These are phyloP conservation scores for Neopestalotiopsis sp. DNA, from an alignment of 2,329 filamentous ascomycete species.

Conservation along the genomic window DNA sequence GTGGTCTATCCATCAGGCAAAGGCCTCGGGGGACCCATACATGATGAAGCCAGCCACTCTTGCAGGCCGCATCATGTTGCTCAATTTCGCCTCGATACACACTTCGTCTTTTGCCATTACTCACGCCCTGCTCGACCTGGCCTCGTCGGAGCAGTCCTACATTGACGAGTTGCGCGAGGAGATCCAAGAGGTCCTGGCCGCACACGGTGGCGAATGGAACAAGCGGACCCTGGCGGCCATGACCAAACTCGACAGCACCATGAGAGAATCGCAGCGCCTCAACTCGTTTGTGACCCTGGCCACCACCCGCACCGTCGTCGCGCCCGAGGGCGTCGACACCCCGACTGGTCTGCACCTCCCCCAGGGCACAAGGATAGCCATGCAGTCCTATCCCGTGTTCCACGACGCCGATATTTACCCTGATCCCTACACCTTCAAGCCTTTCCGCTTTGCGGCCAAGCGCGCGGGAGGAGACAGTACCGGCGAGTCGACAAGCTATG, in stretches of 20 bases:
- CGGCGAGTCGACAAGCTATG: slow-evolving; percentile 18
- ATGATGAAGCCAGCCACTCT: slow-evolving; percentile 29
- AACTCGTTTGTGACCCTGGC: slow-evolving; percentile 39
- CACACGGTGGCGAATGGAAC: slow-evolving; percentile 36
- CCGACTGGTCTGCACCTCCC: slow-evolving; percentile 42
- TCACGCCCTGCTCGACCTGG: slow-evolving; percentile 48
- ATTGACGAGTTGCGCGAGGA: slow-evolving; percentile 51
- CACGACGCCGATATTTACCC: slow-evolving; percentile 51
- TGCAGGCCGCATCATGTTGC: slow-evolving; percentile 35
- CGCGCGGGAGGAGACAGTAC: neutral
- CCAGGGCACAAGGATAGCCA: slow-evolving; percentile 32
- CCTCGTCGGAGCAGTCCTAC: slow-evolving; percentile 40
- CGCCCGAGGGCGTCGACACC: slow-evolving; percentile 35
- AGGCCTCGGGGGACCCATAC: slow-evolving; percentile 24
- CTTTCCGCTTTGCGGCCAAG: slow-evolving; percentile 31
- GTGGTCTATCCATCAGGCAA: slow-evolving; percentile 28
- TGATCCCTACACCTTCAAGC: slow-evolving; percentile 42
- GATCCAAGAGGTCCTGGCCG: slow-evolving; percentile 38
- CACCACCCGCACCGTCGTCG: slow-evolving; percentile 30
- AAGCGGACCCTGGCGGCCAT: slow-evolving; percentile 41
- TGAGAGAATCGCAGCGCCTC: slow-evolving; percentile 46
- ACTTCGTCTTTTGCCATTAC: slow-evolving; percentile 39
- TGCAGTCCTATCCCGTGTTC: slow-evolving; percentile 37
- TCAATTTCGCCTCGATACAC: slow-evolving; percentile 47
- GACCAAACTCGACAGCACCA: slow-evolving; percentile 44